A percentile compares a stretch with the other conserved stretches of the same genome.
phyloP scores from a whole-genome alignment of 192 early-diverging fungal genomes.

The Endogone sp. region DNA sequence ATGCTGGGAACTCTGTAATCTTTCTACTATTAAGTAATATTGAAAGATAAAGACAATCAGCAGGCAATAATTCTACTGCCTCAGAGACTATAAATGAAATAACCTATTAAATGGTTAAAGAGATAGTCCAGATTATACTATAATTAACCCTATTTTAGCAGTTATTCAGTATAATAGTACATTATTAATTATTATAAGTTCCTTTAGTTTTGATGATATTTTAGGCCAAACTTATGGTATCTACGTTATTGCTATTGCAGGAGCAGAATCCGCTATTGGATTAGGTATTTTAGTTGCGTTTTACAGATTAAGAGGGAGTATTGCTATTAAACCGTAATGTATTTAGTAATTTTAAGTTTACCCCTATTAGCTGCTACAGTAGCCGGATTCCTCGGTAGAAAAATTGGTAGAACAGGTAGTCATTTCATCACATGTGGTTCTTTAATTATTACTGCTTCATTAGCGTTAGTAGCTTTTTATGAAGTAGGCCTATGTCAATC shows the following conservation, averaged over 20 bases:
- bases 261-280: conserved; percentile 25
- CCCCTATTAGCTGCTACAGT: conserved; percentile 61
- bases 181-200: conserved; percentile 20
- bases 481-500: conserved; percentile 63
- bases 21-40: too few relatives aligned
- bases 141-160: too few relatives aligned
- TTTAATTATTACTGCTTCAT: conserved; percentile 53
- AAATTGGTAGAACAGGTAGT: conserved; percentile 59
- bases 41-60: too few relatives aligned
- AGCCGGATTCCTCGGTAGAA: conserved; percentile 53
- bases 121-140: too few relatives aligned
- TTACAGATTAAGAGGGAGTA: conserved; percentile 24
- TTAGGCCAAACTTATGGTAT: conserved; percentile 20
- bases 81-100: too few relatives aligned
- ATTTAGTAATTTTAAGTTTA: conserved; percentile 42
- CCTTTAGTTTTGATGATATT: conserved; percentile 25
- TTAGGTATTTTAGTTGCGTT: conserved; percentile 26
- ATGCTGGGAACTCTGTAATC: too few relatives aligned
- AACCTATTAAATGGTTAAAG: too few relatives aligned
- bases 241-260: conserved; percentile 25
- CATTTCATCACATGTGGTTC: conserved; percentile 54
- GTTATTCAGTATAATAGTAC: too few relatives aligned
- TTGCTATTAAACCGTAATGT: conserved; percentile 33
- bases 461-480: conserved; percentile 56
- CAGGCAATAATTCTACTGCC: too few relatives aligned